These are phyloP conservation scores for Peniophora sp. DNA, from an alignment of 1,284 basidiomycete genomes.

Conservation along the genomic window DNA sequence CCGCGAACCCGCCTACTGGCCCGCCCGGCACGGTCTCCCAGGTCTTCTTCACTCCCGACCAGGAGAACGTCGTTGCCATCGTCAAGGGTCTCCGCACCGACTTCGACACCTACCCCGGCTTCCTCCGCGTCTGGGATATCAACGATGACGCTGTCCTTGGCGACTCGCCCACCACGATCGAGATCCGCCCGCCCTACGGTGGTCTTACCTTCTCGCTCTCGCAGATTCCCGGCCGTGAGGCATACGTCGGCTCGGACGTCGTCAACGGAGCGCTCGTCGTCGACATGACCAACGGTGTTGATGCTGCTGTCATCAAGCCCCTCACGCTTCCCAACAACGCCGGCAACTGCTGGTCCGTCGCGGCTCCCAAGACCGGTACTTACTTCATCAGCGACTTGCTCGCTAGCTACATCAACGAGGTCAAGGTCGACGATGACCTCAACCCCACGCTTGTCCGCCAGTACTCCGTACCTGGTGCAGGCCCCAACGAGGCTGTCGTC, in stretches of 20 bases:
- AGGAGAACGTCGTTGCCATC: background rate
- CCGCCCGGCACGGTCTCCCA: background rate
- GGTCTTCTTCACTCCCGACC: background rate
- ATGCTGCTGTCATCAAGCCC: conserved; percentile 5
- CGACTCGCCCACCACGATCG: conserved; percentile 26
- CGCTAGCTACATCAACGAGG: conserved; percentile 36
- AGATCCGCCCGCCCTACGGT: conserved; percentile 19
- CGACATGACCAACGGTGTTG: conserved; percentile 22
- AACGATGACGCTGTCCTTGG: conserved; percentile 27
- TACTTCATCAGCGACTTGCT: conserved; percentile 41
- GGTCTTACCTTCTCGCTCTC: conserved; percentile 24
- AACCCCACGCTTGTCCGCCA: too few species aligned
- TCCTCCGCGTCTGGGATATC: conserved; percentile 34
- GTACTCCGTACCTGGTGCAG: too few species aligned
- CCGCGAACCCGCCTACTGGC: conserved; percentile 12
- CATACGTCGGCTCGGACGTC: conserved; percentile 37
- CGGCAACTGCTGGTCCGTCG: conserved; percentile 43
- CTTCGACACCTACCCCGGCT: conserved; percentile 8
- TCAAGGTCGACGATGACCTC: conserved; percentile 26
- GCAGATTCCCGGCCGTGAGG: conserved; percentile 35
- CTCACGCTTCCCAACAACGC: conserved; percentile 26
- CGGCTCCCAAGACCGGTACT: conserved; percentile 36
- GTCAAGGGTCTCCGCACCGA: conserved; percentile 7
- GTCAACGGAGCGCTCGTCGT: conserved; percentile 38
- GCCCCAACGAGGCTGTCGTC: too few species aligned